Evolutionary conservation across 2,329 filamentous ascomycete genomes (phyloP).

Genomic region (Alternaria burnsii): DNA sequence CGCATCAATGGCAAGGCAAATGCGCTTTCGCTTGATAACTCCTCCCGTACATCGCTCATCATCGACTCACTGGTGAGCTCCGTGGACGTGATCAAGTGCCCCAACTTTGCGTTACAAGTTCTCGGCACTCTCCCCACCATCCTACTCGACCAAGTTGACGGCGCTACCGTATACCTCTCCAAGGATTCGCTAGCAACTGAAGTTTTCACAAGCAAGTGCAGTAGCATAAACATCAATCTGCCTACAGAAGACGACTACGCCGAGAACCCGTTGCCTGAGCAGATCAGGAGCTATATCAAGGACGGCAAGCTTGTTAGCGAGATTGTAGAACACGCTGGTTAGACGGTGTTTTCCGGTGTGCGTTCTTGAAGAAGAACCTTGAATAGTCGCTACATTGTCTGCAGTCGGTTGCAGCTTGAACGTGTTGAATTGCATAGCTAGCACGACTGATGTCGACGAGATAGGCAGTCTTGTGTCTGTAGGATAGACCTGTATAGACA

Average conservation of each 20-base stretch:
- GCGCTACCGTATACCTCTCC: slow-evolving; percentile 85
- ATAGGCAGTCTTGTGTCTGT: neutral
- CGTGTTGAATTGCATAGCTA: neutral
- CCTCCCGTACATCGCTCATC: slow-evolving; percentile 80
- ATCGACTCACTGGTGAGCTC: slow-evolving; percentile 90
- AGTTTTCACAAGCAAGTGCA: slow-evolving; percentile 88
- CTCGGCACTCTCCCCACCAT: slow-evolving; percentile 86
- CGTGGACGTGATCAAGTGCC: slow-evolving; percentile 93
- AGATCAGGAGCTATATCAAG: slow-evolving; percentile 83
- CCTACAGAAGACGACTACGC: slow-evolving; percentile 79
- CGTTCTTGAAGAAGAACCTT: neutral
- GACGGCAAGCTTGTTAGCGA: slow-evolving; percentile 84
- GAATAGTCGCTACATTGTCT: neutral
- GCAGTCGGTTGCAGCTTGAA: neutral
- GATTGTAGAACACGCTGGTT: slow-evolving; percentile 95
- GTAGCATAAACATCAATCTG: slow-evolving; percentile 86
- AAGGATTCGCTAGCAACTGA: slow-evolving; percentile 80
- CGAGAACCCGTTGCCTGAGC: slow-evolving; percentile 87
- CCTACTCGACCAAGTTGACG: slow-evolving; percentile 91
- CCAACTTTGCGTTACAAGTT: slow-evolving; percentile 94
- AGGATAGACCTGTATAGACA: slow-evolving; percentile 3
- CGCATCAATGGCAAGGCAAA: slow-evolving; percentile 94
- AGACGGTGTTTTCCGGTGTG: slow-evolving; percentile 3
- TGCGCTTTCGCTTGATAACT: slow-evolving; percentile 95
- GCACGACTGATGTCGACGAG: neutral